phyloP scores from a whole-genome alignment of 2,329 filamentous ascomycete species.

The Aspergillus tamarii region DNA sequence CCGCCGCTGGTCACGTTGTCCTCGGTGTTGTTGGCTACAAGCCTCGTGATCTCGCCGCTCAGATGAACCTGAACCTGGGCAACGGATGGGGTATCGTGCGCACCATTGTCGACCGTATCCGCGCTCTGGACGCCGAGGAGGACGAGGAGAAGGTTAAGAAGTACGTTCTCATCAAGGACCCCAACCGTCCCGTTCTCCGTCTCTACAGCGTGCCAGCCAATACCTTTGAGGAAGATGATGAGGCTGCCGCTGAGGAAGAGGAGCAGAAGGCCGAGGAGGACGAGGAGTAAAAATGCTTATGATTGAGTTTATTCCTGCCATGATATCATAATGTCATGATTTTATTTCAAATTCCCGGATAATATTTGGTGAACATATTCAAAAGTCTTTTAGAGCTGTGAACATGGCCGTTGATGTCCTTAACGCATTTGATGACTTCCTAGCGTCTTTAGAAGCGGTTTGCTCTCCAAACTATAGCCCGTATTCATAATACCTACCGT shows the following conservation, averaged over 20 bases:
- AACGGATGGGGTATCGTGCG: slow-evolving; percentile 99
- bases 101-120: slow-evolving; percentile 86
- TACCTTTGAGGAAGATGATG: slow-evolving; percentile 88
- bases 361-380: slow-evolving; percentile 9
- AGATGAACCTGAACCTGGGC: slow-evolving; percentile 96
- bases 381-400: slow-evolving; percentile 11
- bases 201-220: slow-evolving; percentile 87
- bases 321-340: slow-evolving; percentile 22
- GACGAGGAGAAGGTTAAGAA: slow-evolving; percentile 49
- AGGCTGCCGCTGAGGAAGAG: slow-evolving; percentile 57
- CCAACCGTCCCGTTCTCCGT: slow-evolving; percentile 93
- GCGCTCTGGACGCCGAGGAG: slow-evolving; percentile 45
- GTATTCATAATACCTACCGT: not conserved
- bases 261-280: slow-evolving; percentile 61
- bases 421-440: not conserved
- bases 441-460: not conserved
- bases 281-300: slow-evolving; percentile 35
- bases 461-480: not conserved
- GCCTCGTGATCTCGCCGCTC: slow-evolving; percentile 90
- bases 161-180: slow-evolving; percentile 73
- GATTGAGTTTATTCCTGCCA: slow-evolving; percentile 21
- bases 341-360: slow-evolving; percentile 3
- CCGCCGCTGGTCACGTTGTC: slow-evolving; percentile 90
- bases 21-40: slow-evolving; percentile 97
- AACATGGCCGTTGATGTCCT: slow-evolving; percentile 1